Evolutionary conservation across 2,329 filamentous ascomycete genomes (phyloP).

Genomic region (Escovopsis weberi): DNA sequence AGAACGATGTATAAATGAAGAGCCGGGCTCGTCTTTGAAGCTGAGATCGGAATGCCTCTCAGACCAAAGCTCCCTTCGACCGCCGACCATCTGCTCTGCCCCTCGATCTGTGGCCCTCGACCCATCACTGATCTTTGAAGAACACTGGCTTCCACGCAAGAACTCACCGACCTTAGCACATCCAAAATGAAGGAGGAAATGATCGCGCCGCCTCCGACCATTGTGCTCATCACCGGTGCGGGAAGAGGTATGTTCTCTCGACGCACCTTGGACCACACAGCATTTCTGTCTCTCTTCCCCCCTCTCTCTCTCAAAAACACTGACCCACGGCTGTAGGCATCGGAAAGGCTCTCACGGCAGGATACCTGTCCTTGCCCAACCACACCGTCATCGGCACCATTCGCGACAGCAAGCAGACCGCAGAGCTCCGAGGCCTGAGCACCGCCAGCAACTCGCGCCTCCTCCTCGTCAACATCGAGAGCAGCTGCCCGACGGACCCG

Average conservation of each 20-base stretch:
- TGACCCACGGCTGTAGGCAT: constrained; percentile 1
- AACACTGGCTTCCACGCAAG: too few relatives aligned
- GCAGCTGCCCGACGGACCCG: constrained; percentile 11
- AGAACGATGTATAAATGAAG: too few relatives aligned
- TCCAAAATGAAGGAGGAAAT: too few relatives aligned
- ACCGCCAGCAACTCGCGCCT: constrained; percentile 14
- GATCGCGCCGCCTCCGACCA: neutral
- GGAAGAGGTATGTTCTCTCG: neutral
- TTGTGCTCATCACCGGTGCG: neutral
- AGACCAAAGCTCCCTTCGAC: too few relatives aligned
- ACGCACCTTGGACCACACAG: neutral
- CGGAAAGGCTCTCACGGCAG: constrained; percentile 2
- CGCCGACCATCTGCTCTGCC: too few relatives aligned
- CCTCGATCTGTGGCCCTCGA: too few relatives aligned
- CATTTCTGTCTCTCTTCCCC: too few relatives aligned
- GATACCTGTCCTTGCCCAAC: constrained; percentile 21
- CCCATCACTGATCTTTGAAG: too few relatives aligned
- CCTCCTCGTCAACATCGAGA: constrained; percentile 18
- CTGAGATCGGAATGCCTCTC: too few relatives aligned
- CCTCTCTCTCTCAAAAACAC: too few relatives aligned
- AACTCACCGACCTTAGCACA: too few relatives aligned
- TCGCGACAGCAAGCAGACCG: constrained; percentile 1
- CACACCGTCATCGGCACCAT: constrained; percentile 25
- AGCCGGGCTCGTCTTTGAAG: too few relatives aligned
- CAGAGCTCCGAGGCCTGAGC: neutral